These are phyloP conservation scores for Penicillium sp. DNA, from an alignment of 2,329 filamentous ascomycete genomes.

Conservation along the genomic window DNA sequence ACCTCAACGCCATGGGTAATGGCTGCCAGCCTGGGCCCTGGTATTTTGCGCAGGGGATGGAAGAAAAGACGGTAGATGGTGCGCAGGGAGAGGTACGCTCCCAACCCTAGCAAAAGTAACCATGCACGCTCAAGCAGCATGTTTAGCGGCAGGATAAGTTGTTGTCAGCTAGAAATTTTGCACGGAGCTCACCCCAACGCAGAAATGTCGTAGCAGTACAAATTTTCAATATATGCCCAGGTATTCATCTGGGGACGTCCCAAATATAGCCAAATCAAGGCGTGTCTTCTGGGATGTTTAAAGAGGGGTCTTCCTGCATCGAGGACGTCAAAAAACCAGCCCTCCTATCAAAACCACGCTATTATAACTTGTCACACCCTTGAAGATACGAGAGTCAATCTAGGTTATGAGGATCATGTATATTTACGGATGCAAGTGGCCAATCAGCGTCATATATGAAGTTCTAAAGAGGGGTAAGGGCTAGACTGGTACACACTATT, in stretches of 20 bases:
- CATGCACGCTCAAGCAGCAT: background rate
- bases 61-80: slow-evolving; percentile 21
- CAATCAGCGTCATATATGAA: too few species aligned
- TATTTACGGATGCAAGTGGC: too few species aligned
- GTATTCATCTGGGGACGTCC: background rate
- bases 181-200: too few species aligned
- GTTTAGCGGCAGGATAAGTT: too few species aligned
- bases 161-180: background rate
- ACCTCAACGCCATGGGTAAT: slow-evolving; percentile 30
- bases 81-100: background rate
- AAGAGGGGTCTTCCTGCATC: background rate
- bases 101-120: background rate
- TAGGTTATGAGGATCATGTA: too few species aligned
- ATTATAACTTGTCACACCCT: background rate
- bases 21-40: slow-evolving; percentile 27
- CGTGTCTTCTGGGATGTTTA: background rate
- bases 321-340: background rate
- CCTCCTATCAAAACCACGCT: background rate
- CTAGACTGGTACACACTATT: too few species aligned
- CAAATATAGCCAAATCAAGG: background rate
- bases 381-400: too few species aligned
- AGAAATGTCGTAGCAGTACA: too few species aligned
- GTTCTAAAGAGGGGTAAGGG: too few species aligned
- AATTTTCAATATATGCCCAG: too few species aligned
- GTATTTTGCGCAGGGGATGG: slow-evolving; percentile 29